Conservation (phyloP, 164 flowering plant genomes). For the Amborella trichopoda region DNA sequence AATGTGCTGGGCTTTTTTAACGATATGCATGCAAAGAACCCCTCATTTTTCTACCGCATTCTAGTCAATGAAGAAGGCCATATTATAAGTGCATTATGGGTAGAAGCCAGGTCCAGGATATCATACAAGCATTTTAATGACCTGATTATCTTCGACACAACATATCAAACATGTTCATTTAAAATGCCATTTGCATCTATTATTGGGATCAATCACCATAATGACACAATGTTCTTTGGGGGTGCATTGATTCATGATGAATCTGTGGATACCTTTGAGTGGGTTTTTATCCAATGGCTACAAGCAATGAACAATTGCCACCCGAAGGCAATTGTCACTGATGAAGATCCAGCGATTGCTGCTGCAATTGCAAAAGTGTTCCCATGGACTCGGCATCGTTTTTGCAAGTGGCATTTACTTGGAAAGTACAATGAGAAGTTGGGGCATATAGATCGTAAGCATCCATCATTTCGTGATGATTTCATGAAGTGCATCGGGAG, state of each 20-base stretch:
- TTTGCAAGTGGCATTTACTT: conserved; percentile 1
- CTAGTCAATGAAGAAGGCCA: conserved; percentile 6
- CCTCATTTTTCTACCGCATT: too few species aligned
- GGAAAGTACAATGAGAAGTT: conserved; percentile 2
- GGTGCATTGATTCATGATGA: conserved; percentile 6
- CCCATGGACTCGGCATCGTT: conserved; percentile 4
- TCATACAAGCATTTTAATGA: conserved; percentile 3
- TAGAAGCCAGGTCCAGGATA: conserved; percentile 3
- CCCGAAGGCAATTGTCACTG: conserved; percentile 3
- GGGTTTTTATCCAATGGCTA: conserved; percentile 8
- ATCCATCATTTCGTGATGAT: conserved; percentile 2
- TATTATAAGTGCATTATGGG: conserved; percentile 3
- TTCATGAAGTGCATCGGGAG: not conserved
- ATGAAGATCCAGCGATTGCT: conserved; percentile 4
- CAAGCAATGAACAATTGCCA: conserved; percentile 3
- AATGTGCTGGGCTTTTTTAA: too few species aligned
- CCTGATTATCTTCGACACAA: conserved; percentile 2
- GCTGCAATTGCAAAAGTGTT: conserved; percentile 4
- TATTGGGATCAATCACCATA: conserved; percentile 4
- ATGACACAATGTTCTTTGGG: conserved; percentile 4
- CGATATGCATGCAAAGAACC: too few species aligned
- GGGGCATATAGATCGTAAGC: conserved; percentile 1
- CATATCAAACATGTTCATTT: conserved; percentile 1
- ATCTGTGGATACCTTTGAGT: conserved; percentile 6
- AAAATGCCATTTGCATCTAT: conserved; percentile 3